phyloP scores from a whole-genome alignment of 768 basidiomycete genomes.

The Boletus fagicola region DNA sequence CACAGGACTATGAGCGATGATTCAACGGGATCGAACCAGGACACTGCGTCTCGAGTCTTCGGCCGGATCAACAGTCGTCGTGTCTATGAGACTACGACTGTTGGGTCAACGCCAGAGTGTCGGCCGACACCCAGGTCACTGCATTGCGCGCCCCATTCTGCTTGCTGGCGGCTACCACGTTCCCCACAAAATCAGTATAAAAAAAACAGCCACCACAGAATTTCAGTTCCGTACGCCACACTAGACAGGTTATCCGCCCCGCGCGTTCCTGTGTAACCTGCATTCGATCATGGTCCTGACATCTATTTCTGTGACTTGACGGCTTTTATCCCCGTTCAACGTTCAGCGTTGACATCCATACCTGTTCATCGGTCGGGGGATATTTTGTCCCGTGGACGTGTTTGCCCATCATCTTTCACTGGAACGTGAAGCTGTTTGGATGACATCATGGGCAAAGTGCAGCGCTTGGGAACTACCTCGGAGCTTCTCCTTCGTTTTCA shows the following conservation, averaged over 20 bases:
- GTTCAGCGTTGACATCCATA: background rate
- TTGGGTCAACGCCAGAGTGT: background rate
- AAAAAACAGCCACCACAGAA: background rate
- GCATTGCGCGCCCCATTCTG: background rate
- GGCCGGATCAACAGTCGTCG: background rate
- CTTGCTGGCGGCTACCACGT: background rate
- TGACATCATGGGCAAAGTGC: background rate
- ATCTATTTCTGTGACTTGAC: background rate
- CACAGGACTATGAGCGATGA: background rate
- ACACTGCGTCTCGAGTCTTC: background rate
- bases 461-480: background rate
- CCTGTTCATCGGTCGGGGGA: background rate
- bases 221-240: slow-evolving; percentile 1
- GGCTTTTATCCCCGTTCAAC: background rate
- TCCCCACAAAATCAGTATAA: background rate
- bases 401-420: background rate
- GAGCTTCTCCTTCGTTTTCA: background rate
- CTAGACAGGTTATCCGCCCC: background rate
- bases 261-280: background rate
- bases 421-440: background rate
- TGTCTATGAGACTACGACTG: background rate
- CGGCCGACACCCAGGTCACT: background rate
- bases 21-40: background rate
- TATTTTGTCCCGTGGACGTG: background rate
- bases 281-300: background rate